Evolutionary conservation across 352 stramenopile species (phyloP).

Genomic region (Labyrinthula sp.): DNA sequence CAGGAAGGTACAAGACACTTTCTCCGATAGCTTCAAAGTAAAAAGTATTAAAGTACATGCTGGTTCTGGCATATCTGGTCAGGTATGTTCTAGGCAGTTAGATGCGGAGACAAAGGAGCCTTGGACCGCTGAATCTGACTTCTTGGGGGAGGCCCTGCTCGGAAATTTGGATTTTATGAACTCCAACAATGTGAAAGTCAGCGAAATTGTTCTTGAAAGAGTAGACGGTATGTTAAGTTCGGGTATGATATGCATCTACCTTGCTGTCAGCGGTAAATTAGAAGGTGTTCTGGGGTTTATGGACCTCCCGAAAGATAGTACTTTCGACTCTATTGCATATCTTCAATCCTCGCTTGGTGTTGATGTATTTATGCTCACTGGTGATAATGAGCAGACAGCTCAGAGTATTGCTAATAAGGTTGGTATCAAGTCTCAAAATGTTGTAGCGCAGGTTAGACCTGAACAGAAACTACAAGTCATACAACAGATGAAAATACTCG

Average conservation of each 20-base stretch:
- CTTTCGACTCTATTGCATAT: slow-evolving; percentile 59
- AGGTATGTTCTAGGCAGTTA: no score
- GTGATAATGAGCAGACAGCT: slow-evolving; percentile 81
- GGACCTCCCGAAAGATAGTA: slow-evolving; percentile 67
- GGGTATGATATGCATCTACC: slow-evolving; percentile 79
- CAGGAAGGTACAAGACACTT: no score
- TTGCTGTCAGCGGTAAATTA: slow-evolving; percentile 58
- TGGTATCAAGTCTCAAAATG: slow-evolving; percentile 55
- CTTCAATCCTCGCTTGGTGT: slow-evolving; percentile 61
- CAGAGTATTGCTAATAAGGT: slow-evolving; percentile 69
- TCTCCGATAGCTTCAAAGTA: no score
- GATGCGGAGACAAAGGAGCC: no score
- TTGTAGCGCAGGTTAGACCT: slow-evolving; percentile 85
- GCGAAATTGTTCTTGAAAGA: slow-evolving; percentile 37
- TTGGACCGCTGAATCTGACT: no score
- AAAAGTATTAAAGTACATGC: no score
- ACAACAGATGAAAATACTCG: slow-evolving; percentile 58
- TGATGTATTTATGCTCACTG: slow-evolving; percentile 96
- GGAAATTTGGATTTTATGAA: slow-evolving; percentile 64
- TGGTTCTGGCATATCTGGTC: no score
- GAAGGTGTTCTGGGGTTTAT: slow-evolving; percentile 54
- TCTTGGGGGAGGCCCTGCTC: no score
- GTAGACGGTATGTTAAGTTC: slow-evolving; percentile 44
- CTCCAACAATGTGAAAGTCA: slow-evolving; percentile 47
- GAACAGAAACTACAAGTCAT: slow-evolving; percentile 75